phyloP scores from a whole-genome alignment of 768 basidiomycete species.

The Lactifluus subvellereus region DNA sequence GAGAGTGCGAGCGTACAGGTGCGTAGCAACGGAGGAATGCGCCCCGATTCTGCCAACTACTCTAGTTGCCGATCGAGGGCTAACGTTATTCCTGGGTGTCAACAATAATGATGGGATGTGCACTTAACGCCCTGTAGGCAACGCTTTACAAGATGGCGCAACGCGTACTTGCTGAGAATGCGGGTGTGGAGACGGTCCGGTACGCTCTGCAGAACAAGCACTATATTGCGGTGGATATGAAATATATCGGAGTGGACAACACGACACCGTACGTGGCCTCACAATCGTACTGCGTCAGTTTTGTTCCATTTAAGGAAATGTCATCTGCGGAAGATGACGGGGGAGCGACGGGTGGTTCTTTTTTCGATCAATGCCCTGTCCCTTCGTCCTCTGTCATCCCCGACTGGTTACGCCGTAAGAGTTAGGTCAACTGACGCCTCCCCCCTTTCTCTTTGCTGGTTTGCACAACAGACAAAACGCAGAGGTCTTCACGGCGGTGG shows the following conservation, averaged over 20 bases:
- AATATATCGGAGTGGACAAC: slow-evolving; percentile 55
- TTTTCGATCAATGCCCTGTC: neutral
- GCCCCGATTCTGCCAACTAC: no score
- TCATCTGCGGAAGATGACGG: slow-evolving; percentile 5
- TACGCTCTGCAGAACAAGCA: slow-evolving; percentile 73
- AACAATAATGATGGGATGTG: no score
- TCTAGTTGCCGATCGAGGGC: neutral
- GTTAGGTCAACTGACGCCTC: neutral
- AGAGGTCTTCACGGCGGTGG: slow-evolving; percentile 79
- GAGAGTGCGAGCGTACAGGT: no score
- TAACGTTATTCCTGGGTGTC: no score
- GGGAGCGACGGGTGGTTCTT: neutral
- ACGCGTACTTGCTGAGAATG: no score
- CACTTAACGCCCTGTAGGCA: slow-evolving; percentile 44
- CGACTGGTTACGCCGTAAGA: neutral
- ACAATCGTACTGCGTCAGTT: slow-evolving; percentile 22
- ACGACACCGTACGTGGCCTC: slow-evolving; percentile 30
- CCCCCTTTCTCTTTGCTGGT: no score
- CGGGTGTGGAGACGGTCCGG: no score
- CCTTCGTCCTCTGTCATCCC: neutral
- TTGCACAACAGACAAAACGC: neutral
- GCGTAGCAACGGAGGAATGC: slow-evolving; percentile 14
- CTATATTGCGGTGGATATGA: slow-evolving; percentile 85
- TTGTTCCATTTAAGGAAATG: neutral
- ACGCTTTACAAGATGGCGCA: slow-evolving; percentile 89